Percentiles rank a stretch among this genome's conserved stretches.
phyloP scores from a whole-genome alignment of 2,329 filamentous ascomycete species.

The Trichoderma atroviride region DNA sequence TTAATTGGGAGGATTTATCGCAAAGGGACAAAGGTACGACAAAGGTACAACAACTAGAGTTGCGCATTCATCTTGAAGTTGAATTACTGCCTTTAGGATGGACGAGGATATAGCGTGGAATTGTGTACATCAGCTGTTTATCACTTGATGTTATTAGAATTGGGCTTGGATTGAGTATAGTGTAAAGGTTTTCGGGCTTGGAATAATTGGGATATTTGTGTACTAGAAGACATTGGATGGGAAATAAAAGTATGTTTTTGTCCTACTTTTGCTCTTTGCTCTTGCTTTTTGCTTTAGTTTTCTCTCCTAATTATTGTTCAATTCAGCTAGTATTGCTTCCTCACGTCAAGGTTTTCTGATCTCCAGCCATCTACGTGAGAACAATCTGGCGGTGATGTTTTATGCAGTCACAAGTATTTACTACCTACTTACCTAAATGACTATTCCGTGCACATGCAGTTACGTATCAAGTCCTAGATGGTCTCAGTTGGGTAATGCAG shows the following conservation, averaged over 20 bases:
- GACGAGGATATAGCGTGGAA: not conserved
- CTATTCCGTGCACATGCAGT: not conserved
- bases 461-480: not conserved
- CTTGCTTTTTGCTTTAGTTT: not conserved
- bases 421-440: not conserved
- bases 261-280: not conserved
- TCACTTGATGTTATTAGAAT: not conserved
- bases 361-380: not conserved
- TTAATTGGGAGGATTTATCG: not conserved
- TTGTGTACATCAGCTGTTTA: not conserved
- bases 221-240: not conserved
- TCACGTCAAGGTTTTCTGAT: not conserved
- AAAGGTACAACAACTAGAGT: not conserved
- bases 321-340: not conserved
- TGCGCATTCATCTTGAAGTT: not conserved
- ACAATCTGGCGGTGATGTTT: not conserved
- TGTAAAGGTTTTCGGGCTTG: not conserved
- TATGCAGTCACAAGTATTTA: not conserved
- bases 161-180: not conserved
- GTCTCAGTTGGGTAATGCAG: not conserved
- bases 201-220: not conserved
- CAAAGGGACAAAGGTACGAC: not conserved
- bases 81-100: not conserved
- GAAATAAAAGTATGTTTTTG: not conserved
- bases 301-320: not conserved